phyloP scores from a whole-genome alignment of 306 rosid genomes.

The Pueraria montana region DNA sequence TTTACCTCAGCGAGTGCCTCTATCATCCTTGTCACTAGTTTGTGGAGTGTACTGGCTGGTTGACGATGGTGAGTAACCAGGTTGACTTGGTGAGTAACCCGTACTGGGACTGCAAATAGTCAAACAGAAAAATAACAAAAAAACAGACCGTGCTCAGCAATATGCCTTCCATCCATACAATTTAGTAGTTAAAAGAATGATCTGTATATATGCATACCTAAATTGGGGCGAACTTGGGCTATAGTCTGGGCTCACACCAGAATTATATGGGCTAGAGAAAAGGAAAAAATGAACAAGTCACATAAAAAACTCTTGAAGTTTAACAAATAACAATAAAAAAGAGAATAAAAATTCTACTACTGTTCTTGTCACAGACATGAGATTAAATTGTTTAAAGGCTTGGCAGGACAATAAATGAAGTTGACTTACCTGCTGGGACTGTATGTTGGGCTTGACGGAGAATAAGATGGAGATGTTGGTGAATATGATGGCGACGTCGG shows the following conservation, averaged over 20 bases:
- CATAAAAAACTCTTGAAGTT: background rate
- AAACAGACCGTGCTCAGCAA: constrained; percentile 32
- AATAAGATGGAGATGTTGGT: constrained; percentile 95
- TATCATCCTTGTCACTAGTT: constrained; percentile 77
- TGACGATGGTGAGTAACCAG: constrained; percentile 97
- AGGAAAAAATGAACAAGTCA: constrained; percentile 24
- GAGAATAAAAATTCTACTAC: too few relatives aligned
- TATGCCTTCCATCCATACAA: background rate
- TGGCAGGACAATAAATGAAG: constrained; percentile 20
- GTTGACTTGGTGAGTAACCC: constrained; percentile 98
- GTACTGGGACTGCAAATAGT: constrained; percentile 83
- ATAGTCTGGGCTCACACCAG: constrained; percentile 90
- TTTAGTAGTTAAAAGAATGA: constrained; percentile 14
- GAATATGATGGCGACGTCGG: constrained; percentile 98
- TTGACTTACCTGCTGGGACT: constrained; percentile 92
- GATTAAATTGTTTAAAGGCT: background rate
- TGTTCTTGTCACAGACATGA: too few relatives aligned
- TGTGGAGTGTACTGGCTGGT: constrained; percentile 97
- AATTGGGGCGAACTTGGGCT: constrained; percentile 95
- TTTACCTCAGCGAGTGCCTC: constrained; percentile 62
- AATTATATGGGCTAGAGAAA: constrained; percentile 75
- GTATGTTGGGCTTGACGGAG: constrained; percentile 97
- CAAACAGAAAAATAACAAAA: constrained; percentile 1
- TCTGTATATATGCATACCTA: constrained; percentile 60
- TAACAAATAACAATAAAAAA: background rate